Evolutionary conservation across 169 alveolate genomes (phyloP), one percentile per base, ranked within the genome.

Genomic region (Plasmodium sp.): DNA sequence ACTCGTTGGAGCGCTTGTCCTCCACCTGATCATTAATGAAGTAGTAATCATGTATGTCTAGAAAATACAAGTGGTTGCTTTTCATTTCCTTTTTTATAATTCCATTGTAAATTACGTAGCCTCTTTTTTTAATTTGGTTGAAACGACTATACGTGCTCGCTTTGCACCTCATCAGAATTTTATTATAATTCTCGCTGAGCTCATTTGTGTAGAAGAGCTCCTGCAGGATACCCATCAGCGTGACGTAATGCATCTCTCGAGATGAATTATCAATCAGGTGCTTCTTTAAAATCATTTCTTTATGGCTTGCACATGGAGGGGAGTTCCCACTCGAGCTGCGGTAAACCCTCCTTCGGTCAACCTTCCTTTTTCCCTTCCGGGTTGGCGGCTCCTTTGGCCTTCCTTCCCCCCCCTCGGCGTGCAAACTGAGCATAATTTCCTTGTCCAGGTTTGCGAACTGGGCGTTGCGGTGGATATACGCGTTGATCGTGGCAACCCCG

Each of bases 101-200:
- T 54, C 93, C 93, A 77, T 86, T 86, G 77, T 86, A 86, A 36
- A 86, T 86, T 3, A 67, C 45, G 71, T 86, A 86, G 3, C 93
- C 93, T 77, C 22, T 86, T 77, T 75, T 86, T 77, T 86, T 86
- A 22, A 86, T 54, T 51, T 75, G 48, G 6, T 48, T 74, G 2
- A 75, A 45, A 33, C 67, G 16, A 14, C 56, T 86, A 27, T 77
- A 86, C 4, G 48, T 75, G 5, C n/a, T 54, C 51, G 22, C 62
- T 86, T 86, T 86, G 6, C 81, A 51, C 14, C 71, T 31, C n/a
- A 16, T 36, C 48, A 86, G 36, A 34, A 86, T 86, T 16, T 33
- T 51, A 67, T 86, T 75, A 6, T 86, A 86, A 12, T 58, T 86
- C 5, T 75, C 93, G 27, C 77, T 77, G 18, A 86, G 33, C 5